A percentile compares a stretch with the other conserved stretches of the same genome.
phyloP scores from a whole-genome alignment of 441 rosid genomes.

The Croton setiger region DNA sequence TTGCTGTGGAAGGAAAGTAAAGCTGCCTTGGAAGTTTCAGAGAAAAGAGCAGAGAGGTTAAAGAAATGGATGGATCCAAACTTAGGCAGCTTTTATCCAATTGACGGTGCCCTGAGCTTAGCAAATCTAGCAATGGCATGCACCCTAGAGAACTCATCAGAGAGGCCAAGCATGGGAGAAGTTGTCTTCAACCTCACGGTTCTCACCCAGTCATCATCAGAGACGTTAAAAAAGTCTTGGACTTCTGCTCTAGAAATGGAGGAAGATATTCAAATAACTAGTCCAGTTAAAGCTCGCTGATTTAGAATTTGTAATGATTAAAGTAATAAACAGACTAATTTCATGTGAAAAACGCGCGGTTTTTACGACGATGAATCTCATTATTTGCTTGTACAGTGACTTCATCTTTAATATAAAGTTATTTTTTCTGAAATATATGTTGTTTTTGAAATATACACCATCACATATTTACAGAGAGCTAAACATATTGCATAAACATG shows the following conservation, averaged over 20 bases:
- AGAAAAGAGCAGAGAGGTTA: constrained; percentile 37
- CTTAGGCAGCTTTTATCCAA: constrained; percentile 45
- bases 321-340: background rate
- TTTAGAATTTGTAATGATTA: background rate
- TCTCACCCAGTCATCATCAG: constrained; percentile 38
- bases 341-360: constrained; percentile 6
- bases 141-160: constrained; percentile 38
- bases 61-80: constrained; percentile 59
- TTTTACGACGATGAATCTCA: background rate
- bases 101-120: constrained; percentile 47
- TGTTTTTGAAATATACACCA: background rate
- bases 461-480: background rate
- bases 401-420: background rate
- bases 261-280: constrained; percentile 28
- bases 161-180: constrained; percentile 65
- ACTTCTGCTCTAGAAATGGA: constrained; percentile 39
- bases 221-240: constrained; percentile 36
- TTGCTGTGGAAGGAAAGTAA: constrained; percentile 44
- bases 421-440: background rate
- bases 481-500: constrained; percentile 11
- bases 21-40: constrained; percentile 36
- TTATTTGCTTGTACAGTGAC: background rate
- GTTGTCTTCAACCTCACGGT: constrained; percentile 55
- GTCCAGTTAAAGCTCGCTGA: constrained; percentile 46
- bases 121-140: constrained; percentile 50